phyloP scores from a whole-genome alignment of 202 grass and related monocot genomes.

The Zizania palustris region DNA sequence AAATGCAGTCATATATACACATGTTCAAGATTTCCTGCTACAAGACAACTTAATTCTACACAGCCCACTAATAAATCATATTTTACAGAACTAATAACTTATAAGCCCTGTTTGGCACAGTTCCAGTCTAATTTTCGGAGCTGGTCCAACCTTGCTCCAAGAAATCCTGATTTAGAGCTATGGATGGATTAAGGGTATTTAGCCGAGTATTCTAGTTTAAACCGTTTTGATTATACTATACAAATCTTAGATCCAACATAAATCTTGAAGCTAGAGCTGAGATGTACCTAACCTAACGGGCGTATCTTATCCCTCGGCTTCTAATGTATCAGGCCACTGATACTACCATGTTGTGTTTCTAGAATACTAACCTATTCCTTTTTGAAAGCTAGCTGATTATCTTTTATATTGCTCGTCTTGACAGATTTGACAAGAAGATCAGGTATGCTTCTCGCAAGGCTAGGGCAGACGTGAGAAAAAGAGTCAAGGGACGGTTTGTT shows the following conservation, averaged over 20 bases:
- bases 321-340: background rate
- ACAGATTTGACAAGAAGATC: conserved; percentile 98
- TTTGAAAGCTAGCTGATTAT: conserved; percentile 28
- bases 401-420: conserved; percentile 36
- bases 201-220: too few relatives aligned
- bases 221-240: too few relatives aligned
- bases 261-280: too few relatives aligned
- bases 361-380: background rate
- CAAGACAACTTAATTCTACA: background rate
- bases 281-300: too few relatives aligned
- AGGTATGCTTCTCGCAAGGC: conserved; percentile 98
- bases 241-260: too few relatives aligned
- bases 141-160: too few relatives aligned
- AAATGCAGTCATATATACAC: background rate
- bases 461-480: conserved; percentile 87
- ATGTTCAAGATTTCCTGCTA: conserved; percentile 1
- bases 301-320: background rate
- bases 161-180: too few relatives aligned
- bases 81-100: background rate
- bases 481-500: conserved; percentile 92
- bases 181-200: too few relatives aligned
- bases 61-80: background rate
- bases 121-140: too few relatives aligned
- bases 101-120: too few relatives aligned
- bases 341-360: background rate